Evolutionary conservation across 768 basidiomycete genomes (phyloP).

Genomic region (Boletus barrowsii): DNA sequence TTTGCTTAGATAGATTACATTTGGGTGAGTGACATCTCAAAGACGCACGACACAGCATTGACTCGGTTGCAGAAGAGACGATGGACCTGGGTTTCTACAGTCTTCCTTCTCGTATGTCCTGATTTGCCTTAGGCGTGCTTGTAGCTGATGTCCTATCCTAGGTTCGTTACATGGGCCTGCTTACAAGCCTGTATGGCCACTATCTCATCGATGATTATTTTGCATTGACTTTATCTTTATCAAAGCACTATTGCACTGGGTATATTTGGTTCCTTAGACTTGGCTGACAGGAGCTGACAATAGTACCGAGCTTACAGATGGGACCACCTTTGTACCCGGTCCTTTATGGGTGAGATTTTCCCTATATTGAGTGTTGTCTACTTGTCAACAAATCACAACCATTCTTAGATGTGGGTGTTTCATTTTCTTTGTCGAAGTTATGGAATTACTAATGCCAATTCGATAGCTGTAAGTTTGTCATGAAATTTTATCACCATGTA

Average conservation of each 20-base stretch:
- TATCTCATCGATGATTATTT: not conserved
- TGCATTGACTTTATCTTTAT: not conserved
- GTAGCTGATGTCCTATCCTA: not conserved
- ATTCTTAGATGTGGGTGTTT: constrained; percentile 2
- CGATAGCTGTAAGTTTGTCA: not conserved
- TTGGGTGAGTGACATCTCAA: constrained; percentile 3
- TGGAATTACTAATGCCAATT: not conserved
- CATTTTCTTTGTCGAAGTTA: not conserved
- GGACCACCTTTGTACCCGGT: constrained; percentile 1
- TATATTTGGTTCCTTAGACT: not conserved
- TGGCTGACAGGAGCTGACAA: not conserved
- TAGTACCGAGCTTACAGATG: not conserved
- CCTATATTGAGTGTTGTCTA: not conserved
- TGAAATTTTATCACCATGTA: not conserved
- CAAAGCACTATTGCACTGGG: not conserved
- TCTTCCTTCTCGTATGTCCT: constrained; percentile 2
- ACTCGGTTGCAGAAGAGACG: not conserved
- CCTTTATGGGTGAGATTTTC: not conserved
- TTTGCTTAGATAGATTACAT: constrained; percentile 3
- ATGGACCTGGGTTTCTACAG: constrained; percentile 7
- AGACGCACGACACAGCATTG: not conserved
- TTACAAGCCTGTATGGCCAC: not conserved
- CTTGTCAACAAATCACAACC: not conserved
- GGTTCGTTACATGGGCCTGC: constrained; percentile 10
- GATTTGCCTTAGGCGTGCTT: not conserved